These are phyloP conservation scores for Dacryopinax primogenitus DNA, from an alignment of 768 basidiomycete genomes.

Conservation along the genomic window DNA sequence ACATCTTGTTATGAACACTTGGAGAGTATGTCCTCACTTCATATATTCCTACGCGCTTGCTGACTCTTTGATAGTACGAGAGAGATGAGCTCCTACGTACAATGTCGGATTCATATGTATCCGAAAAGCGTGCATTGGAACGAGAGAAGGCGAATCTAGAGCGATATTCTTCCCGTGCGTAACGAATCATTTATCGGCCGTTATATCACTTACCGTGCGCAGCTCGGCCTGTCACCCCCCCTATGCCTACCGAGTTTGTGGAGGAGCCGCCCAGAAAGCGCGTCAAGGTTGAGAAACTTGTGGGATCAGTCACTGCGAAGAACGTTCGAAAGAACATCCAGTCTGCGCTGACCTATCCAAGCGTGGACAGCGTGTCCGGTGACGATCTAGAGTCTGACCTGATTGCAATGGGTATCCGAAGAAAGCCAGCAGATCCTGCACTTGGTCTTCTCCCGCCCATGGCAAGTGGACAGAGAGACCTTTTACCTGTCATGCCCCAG, in stretches of 20 bases:
- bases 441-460: neutral
- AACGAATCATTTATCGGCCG: neutral
- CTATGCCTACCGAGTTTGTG: neutral
- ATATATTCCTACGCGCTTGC: neutral
- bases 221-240: neutral
- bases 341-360: neutral
- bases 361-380: neutral
- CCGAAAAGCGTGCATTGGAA: neutral
- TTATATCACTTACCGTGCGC: neutral
- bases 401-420: neutral
- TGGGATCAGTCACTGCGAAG: neutral
- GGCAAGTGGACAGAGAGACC: neutral
- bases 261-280: neutral
- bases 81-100: neutral
- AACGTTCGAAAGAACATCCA: neutral
- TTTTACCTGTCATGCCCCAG: neutral
- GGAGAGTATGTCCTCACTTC: neutral
- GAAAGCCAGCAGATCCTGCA: neutral
- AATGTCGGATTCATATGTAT: neutral
- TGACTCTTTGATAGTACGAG: neutral
- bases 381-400: neutral
- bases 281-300: neutral
- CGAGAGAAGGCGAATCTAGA: neutral
- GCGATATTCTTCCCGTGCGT: neutral
- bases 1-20: neutral